Percentiles rank a stretch among this genome's conserved stretches.
These are phyloP conservation scores for Colletotrichum scovillei DNA, from an alignment of 2,329 filamentous ascomycete species.

Conservation along the genomic window DNA sequence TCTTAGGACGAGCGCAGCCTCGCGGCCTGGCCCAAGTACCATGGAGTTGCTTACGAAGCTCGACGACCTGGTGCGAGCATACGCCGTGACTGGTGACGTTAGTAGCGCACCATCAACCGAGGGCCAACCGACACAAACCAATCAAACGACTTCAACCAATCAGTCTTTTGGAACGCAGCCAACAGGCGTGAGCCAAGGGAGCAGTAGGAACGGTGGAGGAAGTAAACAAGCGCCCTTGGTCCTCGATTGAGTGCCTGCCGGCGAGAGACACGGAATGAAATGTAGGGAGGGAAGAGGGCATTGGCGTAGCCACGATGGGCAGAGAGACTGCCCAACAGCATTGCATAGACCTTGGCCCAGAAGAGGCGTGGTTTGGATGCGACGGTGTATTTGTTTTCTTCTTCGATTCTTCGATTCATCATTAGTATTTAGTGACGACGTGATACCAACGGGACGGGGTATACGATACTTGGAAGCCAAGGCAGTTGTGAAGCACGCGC, in stretches of 20 bases:
- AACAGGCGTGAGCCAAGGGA: conserved; percentile 24
- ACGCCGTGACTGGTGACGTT: conserved; percentile 41
- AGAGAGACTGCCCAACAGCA: not conserved
- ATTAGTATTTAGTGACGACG: not conserved
- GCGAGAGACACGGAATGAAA: not conserved
- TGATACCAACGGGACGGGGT: conserved; percentile 22
- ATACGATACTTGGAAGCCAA: conserved; percentile 1
- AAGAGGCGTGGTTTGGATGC: not conserved
- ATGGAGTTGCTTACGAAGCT: conserved; percentile 60
- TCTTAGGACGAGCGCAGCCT: conserved; percentile 59
- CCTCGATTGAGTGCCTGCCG: conserved; percentile 23
- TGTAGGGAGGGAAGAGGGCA: not conserved
- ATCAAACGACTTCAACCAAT: conserved; percentile 30
- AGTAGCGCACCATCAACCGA: conserved; percentile 27
- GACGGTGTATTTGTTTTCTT: not conserved
- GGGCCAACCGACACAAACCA: conserved; percentile 26
- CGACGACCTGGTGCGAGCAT: conserved; percentile 57
- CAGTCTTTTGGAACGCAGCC: conserved; percentile 36
- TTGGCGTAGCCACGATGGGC: not conserved
- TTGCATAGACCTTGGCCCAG: not conserved
- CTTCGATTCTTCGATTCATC: not conserved
- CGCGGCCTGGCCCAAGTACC: conserved; percentile 50
- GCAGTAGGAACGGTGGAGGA: conserved; percentile 24
- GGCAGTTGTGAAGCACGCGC: not conserved
- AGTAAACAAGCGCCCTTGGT: conserved; percentile 34